Evolutionary conservation across 176 grass and related monocot genomes (phyloP).

Genomic region (Juncus effusus): DNA sequence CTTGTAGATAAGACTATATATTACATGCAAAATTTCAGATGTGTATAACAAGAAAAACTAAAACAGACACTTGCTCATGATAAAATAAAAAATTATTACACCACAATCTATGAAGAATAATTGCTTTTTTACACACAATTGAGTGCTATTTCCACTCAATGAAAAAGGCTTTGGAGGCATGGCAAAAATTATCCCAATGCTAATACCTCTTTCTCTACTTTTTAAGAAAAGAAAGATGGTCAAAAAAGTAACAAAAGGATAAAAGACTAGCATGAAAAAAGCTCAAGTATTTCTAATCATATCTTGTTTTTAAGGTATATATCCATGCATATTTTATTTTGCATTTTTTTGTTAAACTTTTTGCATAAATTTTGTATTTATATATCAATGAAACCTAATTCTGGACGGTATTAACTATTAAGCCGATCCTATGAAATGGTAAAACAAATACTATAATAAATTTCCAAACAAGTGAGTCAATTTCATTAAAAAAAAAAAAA

Average conservation of each 20-base stretch:
- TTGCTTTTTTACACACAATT: conserved; percentile 29
- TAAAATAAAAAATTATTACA: conserved; percentile 17
- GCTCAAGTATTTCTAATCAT: conserved; percentile 16
- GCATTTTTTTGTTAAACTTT: too few species aligned
- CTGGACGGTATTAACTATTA: not conserved
- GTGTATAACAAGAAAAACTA: not conserved
- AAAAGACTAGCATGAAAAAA: conserved; percentile 22
- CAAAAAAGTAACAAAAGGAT: conserved; percentile 33
- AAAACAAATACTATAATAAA: not conserved
- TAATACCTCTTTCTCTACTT: conserved; percentile 34
- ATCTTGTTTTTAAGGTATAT: too few species aligned
- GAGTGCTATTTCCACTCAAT: conserved; percentile 33
- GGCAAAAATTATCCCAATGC: conserved; percentile 34
- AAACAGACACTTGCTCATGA: conserved; percentile 14
- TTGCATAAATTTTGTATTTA: not conserved
- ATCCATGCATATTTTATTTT: too few species aligned
- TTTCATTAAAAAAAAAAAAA: too few species aligned
- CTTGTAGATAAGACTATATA: too few species aligned
- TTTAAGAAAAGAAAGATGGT: conserved; percentile 34
- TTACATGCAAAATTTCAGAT: too few species aligned
- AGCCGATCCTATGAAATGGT: too few species aligned
- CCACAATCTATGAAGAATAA: conserved; percentile 32
- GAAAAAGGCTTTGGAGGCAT: conserved; percentile 29
- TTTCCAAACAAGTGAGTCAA: not conserved
- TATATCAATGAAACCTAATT: not conserved